phyloP scores from a whole-genome alignment of 345 rosid genomes.

The Dimocarpus longan region DNA sequence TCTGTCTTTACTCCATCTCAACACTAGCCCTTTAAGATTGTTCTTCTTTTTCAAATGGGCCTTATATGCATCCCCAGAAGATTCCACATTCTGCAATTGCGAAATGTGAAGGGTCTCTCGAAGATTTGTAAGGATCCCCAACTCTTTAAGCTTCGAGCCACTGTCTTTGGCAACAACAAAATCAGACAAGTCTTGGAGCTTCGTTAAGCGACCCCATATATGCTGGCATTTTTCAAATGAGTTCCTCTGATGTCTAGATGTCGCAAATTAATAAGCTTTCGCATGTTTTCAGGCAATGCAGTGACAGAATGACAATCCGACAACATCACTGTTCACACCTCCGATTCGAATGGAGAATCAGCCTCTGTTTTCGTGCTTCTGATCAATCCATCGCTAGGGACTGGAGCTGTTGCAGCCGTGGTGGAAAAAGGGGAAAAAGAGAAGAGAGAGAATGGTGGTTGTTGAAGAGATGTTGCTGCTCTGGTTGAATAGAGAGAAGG shows the following conservation, averaged over 20 bases:
- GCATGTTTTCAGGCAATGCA: slow-evolving; percentile 15
- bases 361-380: too few relatives aligned
- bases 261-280: slow-evolving; percentile 20
- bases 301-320: slow-evolving; percentile 4
- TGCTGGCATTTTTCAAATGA: slow-evolving; percentile 21
- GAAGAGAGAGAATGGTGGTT: too few relatives aligned
- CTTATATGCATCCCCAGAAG: slow-evolving; percentile 14
- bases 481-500: too few relatives aligned
- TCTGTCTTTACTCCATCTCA: slow-evolving; percentile 16
- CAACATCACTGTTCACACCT: slow-evolving; percentile 1
- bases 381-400: too few relatives aligned
- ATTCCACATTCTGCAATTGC: slow-evolving; percentile 25
- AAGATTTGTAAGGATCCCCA: slow-evolving; percentile 15
- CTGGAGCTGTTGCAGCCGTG: too few relatives aligned
- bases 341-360: too few relatives aligned
- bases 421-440: too few relatives aligned
- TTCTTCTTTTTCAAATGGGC: slow-evolving; percentile 21
- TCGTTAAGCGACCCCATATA: slow-evolving; percentile 19
- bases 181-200: slow-evolving; percentile 14
- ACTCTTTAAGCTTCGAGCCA: slow-evolving; percentile 21
- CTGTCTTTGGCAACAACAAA: slow-evolving; percentile 8
- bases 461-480: too few relatives aligned
- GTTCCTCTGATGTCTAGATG: slow-evolving; percentile 29
- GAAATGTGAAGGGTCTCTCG: slow-evolving; percentile 15
- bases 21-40: slow-evolving; percentile 20